phyloP scores from a whole-genome alignment of 768 basidiomycete species.

The Mycena venus region DNA sequence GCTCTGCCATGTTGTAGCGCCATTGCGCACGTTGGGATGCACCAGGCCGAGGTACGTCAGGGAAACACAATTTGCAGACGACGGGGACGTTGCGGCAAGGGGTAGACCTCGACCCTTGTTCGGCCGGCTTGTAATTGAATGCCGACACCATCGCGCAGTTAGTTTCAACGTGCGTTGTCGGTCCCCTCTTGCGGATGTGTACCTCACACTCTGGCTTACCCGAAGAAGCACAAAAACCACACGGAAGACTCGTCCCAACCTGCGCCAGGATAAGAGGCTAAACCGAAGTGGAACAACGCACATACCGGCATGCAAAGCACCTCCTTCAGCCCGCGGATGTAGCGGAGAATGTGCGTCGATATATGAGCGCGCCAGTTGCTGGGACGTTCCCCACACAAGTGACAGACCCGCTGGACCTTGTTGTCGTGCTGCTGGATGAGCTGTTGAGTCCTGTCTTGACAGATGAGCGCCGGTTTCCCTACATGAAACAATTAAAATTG shows the following conservation, averaged over 20 bases:
- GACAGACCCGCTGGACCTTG: constrained; percentile 2
- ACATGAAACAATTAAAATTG: neutral
- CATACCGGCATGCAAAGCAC: neutral
- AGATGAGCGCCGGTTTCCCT: no score
- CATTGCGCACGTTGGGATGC: neutral
- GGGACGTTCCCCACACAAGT: constrained; percentile 1
- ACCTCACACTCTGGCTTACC: no score
- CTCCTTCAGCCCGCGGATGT: neutral
- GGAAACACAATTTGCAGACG: no score
- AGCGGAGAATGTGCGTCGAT: no score
- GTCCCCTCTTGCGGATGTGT: neutral
- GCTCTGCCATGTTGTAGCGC: constrained; percentile 22
- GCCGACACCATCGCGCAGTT: neutral
- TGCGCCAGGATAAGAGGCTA: neutral
- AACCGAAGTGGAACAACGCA: neutral
- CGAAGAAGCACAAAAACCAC: constrained; percentile 9
- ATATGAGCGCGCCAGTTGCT: constrained; percentile 20
- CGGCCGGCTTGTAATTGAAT: constrained; percentile 1
- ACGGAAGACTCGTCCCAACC: neutral
- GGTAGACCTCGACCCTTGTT: constrained; percentile 2
- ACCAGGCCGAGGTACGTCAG: neutral
- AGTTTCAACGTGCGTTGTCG: neutral
- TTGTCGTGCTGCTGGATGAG: neutral
- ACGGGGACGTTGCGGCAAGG: no score
- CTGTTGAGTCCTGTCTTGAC: neutral